Evolutionary conservation across 1,139 yeast genomes (phyloP), one percentile per base, ranked within the genome.

Genomic region (Meyerozyma smithsonii): DNA sequence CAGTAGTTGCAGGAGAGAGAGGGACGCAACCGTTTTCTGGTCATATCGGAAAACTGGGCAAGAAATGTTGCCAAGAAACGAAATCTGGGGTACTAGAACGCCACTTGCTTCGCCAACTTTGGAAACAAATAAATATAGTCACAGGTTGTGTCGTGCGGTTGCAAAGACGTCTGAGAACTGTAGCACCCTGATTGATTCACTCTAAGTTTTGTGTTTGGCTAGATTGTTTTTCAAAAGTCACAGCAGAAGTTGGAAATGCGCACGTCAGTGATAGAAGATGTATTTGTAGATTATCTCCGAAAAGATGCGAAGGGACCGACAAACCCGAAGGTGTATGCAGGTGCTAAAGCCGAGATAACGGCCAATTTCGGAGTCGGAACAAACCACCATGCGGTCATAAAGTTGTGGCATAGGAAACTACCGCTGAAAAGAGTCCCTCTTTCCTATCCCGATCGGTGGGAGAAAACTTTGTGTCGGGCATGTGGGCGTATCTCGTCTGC

Each of bases 1-100:
- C 66, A 62, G 41, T 52, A 55, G 40, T 54, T 51, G 39, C 66
- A 62, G 32, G 56, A 59, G 25, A 57, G 49, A 4, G 62, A 51
- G 2, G 62, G 57, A 35, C 61, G 54, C 39, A 59, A 58, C 23
- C 68, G 49, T 26, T 12, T 26, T 26, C 30, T 12, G 11, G 17
- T 8, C 30, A 26, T 26, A 5, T 8, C 8, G 24, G 8, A 20
- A 20, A 20, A 20, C n/a, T n/a, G n/a, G n/a, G n/a, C n/a, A n/a
- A n/a, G n/a, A n/a, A n/a, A n/a, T n/a, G n/a, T n/a, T n/a, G n/a
- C n/a, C n/a, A n/a, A n/a, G n/a, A n/a, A n/a, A n/a, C n/a, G n/a
- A n/a, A n/a, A n/a, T n/a, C n/a, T n/a, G n/a, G n/a, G n/a, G n/a
- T n/a, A n/a, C n/a, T n/a, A n/a, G n/a, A n/a, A n/a, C n/a, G n/a